Conservation (phyloP, 148 eudicot species). For the Camellia japonica region DNA sequence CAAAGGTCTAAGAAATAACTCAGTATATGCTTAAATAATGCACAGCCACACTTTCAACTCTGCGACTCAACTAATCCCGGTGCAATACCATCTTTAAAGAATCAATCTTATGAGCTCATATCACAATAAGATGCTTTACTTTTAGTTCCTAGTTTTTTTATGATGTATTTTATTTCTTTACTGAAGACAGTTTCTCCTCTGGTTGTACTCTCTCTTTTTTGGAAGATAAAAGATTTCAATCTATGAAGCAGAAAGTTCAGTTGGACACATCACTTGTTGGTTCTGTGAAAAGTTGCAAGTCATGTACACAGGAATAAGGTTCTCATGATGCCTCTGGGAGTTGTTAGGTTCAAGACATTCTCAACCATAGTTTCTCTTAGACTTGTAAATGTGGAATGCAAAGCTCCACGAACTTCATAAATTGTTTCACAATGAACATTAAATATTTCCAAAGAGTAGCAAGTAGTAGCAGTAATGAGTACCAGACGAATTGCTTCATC, state of each 20-base stretch:
- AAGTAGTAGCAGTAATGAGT: constrained; percentile 1
- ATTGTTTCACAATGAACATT: not conserved
- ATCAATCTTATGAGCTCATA: not conserved
- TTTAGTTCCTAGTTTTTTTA: too few species aligned
- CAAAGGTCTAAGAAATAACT: not conserved
- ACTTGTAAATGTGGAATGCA: not conserved
- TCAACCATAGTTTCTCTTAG: not conserved
- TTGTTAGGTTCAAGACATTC: constrained; percentile 1
- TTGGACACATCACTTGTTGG: not conserved
- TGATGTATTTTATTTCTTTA: not conserved
- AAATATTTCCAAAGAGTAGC: not conserved
- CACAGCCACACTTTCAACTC: not conserved
- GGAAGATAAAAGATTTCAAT: not conserved
- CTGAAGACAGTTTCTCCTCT: not conserved
- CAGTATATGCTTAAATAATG: not conserved
- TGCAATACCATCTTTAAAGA: not conserved
- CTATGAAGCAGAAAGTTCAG: not conserved
- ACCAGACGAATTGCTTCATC: constrained; percentile 99
- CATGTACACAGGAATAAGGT: not conserved
- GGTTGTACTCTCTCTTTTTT: not conserved
- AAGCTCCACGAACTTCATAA: not conserved
- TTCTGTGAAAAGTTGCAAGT: constrained; percentile 2
- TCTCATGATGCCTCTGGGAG: not conserved
- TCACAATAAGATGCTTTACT: too few species aligned
- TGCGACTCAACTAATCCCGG: not conserved